These are phyloP conservation scores for Fusarium sp. DNA, from an alignment of 2,329 filamentous ascomycete genomes.

Conservation along the genomic window DNA sequence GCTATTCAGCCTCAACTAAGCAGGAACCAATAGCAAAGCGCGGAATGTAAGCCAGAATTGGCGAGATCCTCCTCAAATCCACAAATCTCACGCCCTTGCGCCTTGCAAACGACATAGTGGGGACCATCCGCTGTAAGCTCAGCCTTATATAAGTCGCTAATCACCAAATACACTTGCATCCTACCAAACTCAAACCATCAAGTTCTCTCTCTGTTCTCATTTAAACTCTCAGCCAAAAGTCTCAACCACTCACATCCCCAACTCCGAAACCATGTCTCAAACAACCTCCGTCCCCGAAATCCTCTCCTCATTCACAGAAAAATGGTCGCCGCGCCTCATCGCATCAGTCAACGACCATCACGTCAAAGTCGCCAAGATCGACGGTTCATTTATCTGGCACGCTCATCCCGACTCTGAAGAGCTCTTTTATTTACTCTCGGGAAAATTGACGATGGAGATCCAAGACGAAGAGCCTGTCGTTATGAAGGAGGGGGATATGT, in stretches of 20 bases:
- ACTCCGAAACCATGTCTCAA: slow-evolving; percentile 16
- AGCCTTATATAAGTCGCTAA: background rate
- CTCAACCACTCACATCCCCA: background rate
- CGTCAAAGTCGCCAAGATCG: slow-evolving; percentile 53
- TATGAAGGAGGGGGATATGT: slow-evolving; percentile 49
- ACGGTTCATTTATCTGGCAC: slow-evolving; percentile 55
- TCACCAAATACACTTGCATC: background rate
- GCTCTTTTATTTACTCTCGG: slow-evolving; percentile 52
- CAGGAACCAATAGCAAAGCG: background rate
- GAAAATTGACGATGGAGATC: slow-evolving; percentile 49
- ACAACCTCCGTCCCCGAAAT: slow-evolving; percentile 40
- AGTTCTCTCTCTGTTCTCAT: background rate
- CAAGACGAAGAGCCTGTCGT: slow-evolving; percentile 43
- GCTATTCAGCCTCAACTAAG: rapidly evolving
- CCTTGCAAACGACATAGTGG: slow-evolving; percentile 19
- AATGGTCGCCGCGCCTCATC: slow-evolving; percentile 48
- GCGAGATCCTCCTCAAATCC: background rate
- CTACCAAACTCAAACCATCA: background rate
- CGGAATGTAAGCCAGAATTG: background rate
- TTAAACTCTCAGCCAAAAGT: no score
- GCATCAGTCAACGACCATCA: slow-evolving; percentile 51
- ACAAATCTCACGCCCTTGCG: slow-evolving; percentile 13
- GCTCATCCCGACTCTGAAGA: slow-evolving; percentile 54
- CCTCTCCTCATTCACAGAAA: slow-evolving; percentile 44
- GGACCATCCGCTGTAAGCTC: background rate